These are phyloP conservation scores for Isoetes engelmannii DNA, from an alignment of 83 land plant genomes.

Conservation along the genomic window DNA sequence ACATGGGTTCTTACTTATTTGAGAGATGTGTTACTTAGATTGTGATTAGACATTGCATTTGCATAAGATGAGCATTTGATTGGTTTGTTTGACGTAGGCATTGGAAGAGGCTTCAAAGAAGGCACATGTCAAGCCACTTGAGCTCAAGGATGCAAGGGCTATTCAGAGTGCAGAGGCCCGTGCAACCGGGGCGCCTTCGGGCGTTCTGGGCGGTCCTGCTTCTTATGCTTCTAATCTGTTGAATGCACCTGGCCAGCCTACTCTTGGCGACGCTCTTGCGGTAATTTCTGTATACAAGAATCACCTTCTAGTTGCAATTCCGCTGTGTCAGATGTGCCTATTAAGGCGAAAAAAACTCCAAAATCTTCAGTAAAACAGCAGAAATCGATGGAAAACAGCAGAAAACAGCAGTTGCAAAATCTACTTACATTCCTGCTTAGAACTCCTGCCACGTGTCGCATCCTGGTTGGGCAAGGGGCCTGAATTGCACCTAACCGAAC, in stretches of 20 bases:
- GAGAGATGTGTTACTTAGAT: too few species aligned
- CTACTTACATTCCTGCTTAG: too few species aligned
- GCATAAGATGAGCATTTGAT: too few species aligned
- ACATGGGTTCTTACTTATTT: too few species aligned
- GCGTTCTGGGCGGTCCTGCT: not conserved
- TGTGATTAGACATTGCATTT: too few species aligned
- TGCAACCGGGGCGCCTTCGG: not conserved
- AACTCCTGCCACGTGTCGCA: too few species aligned
- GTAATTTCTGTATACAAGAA: too few species aligned
- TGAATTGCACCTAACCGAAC: too few species aligned
- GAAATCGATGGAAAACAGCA: too few species aligned
- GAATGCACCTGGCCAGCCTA: not conserved
- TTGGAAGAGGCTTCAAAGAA: not conserved
- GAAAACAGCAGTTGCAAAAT: too few species aligned
- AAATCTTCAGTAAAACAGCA: not conserved
- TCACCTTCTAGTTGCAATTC: not conserved
- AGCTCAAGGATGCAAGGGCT: conserved; percentile 7
- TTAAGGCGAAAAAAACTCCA: not conserved
- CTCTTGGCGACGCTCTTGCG: conserved; percentile 6
- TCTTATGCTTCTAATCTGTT: not conserved
- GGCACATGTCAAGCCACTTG: not conserved
- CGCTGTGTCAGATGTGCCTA: not conserved
- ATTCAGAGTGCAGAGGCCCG: conserved; percentile 3
- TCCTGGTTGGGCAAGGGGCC: too few species aligned
- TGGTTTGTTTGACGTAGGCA: too few species aligned